A percentile compares a stretch with the other conserved stretches of the same genome.
These are phyloP conservation scores for Phytophthora palmivora DNA, from an alignment of 352 stramenopile species.

Conservation along the genomic window DNA sequence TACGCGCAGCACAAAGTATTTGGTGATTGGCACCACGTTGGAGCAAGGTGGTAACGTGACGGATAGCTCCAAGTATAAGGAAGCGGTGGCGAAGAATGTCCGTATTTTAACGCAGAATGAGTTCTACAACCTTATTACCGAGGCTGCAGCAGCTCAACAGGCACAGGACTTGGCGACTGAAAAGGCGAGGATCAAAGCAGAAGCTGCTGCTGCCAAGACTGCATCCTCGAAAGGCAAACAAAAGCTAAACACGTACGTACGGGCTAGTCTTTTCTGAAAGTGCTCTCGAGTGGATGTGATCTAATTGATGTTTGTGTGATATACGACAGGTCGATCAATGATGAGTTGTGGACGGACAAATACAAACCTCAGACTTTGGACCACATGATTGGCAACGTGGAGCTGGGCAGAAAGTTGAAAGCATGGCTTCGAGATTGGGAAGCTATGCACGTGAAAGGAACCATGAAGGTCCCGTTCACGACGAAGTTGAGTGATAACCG, in stretches of 20 bases:
- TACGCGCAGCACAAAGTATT: slow-evolving; percentile 76
- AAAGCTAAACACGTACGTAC: slow-evolving; percentile 50
- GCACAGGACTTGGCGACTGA: slow-evolving; percentile 59
- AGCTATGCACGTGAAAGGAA: slow-evolving; percentile 82
- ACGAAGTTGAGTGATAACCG: slow-evolving; percentile 88
- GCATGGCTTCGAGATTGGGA: slow-evolving; percentile 89
- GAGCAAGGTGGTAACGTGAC: slow-evolving; percentile 73
- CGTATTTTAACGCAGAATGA: slow-evolving; percentile 86
- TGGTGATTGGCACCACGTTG: slow-evolving; percentile 73
- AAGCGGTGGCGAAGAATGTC: slow-evolving; percentile 87
- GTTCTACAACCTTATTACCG: slow-evolving; percentile 88
- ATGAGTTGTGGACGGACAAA: slow-evolving; percentile 96
- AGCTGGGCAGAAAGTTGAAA: slow-evolving; percentile 89
- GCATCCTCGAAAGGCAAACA: slow-evolving; percentile 65
- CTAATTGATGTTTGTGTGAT: slow-evolving; percentile 5
- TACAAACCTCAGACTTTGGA: slow-evolving; percentile 93
- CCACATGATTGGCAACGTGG: slow-evolving; percentile 95
- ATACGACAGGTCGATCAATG: slow-evolving; percentile 47
- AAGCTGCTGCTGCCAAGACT: slow-evolving; percentile 40
- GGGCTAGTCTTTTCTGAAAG: background rate
- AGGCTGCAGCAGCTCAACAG: slow-evolving; percentile 72
- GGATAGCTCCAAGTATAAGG: slow-evolving; percentile 88
- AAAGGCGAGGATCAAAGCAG: slow-evolving; percentile 62
- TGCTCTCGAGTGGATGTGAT: background rate
- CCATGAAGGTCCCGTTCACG: slow-evolving; percentile 82